phyloP scores from a whole-genome alignment of 2,329 filamentous ascomycete species.

The Hymenoscyphus albidus region DNA sequence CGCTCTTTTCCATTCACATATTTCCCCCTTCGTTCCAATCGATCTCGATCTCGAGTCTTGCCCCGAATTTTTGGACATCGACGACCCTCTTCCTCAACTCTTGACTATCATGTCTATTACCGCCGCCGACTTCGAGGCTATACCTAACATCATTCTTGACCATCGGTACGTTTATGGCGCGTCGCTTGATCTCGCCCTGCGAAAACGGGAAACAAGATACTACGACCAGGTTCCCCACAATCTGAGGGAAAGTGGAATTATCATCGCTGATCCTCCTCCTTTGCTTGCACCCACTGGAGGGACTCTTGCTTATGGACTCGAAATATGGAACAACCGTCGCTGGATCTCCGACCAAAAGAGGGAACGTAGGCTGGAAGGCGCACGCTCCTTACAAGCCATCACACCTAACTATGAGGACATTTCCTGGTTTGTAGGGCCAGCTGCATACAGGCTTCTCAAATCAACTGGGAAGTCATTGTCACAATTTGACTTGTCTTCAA shows the following conservation, averaged over 20 bases:
- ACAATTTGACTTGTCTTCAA: background rate
- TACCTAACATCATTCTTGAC: conserved; percentile 11
- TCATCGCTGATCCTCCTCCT: background rate
- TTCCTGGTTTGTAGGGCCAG: background rate
- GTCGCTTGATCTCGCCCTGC: background rate
- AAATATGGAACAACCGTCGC: background rate
- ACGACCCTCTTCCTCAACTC: background rate
- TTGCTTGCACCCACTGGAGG: background rate
- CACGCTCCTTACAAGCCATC: background rate
- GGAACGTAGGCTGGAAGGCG: background rate
- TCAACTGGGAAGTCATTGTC: background rate
- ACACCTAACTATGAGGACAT: background rate
- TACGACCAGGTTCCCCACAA: background rate
- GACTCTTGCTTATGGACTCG: background rate
- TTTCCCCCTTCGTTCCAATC: background rate
- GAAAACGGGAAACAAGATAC: background rate
- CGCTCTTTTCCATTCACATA: conserved; percentile 5
- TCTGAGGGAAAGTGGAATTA: background rate
- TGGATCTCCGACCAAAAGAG: background rate
- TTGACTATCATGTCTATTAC: conserved; percentile 4
- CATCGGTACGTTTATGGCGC: background rate
- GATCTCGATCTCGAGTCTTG: background rate
- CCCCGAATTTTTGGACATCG: conserved; percentile 1
- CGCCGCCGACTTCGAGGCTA: background rate
- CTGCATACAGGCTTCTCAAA: background rate